Evolutionary conservation across 441 rosid species (phyloP), one percentile per base, ranked within the genome.

Genomic region (Brassica hybrid): DNA sequence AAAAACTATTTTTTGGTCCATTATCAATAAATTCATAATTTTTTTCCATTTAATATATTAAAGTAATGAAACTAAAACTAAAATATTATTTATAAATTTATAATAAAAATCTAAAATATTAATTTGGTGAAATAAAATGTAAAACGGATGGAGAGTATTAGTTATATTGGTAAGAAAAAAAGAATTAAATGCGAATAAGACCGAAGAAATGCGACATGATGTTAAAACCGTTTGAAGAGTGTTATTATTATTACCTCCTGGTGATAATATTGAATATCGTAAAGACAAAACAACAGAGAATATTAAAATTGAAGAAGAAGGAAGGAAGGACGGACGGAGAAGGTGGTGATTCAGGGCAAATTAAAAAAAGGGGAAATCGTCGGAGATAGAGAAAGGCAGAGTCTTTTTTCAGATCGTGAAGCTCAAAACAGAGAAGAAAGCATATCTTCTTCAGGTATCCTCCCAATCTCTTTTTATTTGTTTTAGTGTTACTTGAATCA

Each of bases 351-450:
- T 61, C 30, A 4, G 79, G 54, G 41, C 6, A 67, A 17, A n/a
- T n/a, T n/a, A n/a, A n/a, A n/a, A n/a, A n/a, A n/a, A n/a, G n/a
- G n/a, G n/a, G n/a, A 16, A 0, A 65, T 58, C 73, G 72, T 72
- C 68, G 64, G 72, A 54, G 67, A 65, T 41, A 3, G 50, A n/a
- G n/a, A n/a, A 73, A 74, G 11, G 79, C 75, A 56, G 75, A 79
- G 78, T 74, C 75, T n/a, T 76, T 74, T 79, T 74, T 79, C 82
- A 79, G 79, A 73, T 79, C 78, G 82, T 74, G 72, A 66, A 78
- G 59, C 73, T 50, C 38, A n/a, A 62, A 62, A 12, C 54, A 48
- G 54, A 60, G 65, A 30, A 62, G 12, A n/a, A 36, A 36, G 3
- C 19, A 41, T 74, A 79, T 79, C 81, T n/a, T 48, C 23, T 21